These are phyloP conservation scores for Pleomassaria siparia DNA, from an alignment of 2,329 filamentous ascomycete genomes.

Conservation along the genomic window DNA sequence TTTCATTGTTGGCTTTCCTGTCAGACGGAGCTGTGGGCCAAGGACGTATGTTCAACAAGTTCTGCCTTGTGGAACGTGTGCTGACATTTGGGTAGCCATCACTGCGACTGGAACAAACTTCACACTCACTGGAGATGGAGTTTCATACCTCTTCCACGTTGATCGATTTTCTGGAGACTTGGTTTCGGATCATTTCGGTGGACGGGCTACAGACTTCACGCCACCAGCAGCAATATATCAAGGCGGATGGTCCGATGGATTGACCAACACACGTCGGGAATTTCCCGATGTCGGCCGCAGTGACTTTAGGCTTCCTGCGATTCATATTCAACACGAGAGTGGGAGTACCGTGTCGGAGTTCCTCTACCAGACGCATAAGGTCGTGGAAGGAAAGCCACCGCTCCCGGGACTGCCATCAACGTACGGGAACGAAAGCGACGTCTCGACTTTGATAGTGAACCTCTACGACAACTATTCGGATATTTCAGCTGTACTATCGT, in stretches of 20 bases:
- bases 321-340: conserved; percentile 60
- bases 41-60: no score
- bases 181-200: conserved; percentile 64
- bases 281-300: conserved; percentile 66
- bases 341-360: conserved; percentile 63
- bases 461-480: conserved; percentile 56
- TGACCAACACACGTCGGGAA: conserved; percentile 59
- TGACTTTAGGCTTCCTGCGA: conserved; percentile 63
- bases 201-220: conserved; percentile 55
- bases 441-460: conserved; percentile 60
- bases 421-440: conserved; percentile 58
- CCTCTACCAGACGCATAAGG: conserved; percentile 59
- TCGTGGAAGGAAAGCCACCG: conserved; percentile 58
- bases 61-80: not conserved
- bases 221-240: conserved; percentile 43
- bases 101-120: conserved; percentile 59
- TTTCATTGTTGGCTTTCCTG: no score
- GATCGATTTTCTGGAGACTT: conserved; percentile 59
- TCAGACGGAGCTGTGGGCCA: no score
- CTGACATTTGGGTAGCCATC: conserved; percentile 45
- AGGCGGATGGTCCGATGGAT: conserved; percentile 57
- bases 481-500: conserved; percentile 60
- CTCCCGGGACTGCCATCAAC: conserved; percentile 61
- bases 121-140: conserved; percentile 56
- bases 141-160: conserved; percentile 67